Evolutionary conservation across 2,329 filamentous ascomycete genomes (phyloP), one percentile per base, ranked within the genome.

Genomic region (Aspergillus caelatus): DNA sequence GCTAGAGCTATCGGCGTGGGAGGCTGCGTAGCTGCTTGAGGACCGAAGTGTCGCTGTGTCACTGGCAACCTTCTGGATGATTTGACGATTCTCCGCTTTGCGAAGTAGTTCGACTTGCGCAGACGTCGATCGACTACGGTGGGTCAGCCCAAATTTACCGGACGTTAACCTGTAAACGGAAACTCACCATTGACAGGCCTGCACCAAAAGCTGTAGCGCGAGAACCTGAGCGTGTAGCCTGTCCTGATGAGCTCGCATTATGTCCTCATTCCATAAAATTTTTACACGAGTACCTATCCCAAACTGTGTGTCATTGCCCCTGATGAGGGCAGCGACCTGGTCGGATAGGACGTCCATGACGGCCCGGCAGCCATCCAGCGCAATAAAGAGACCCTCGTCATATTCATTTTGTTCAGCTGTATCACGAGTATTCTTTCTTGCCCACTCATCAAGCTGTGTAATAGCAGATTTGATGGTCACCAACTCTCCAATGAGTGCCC

Each of bases 111-210:
- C 71, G 28, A 75, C 62, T 65, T 79, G 77, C 58, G 79, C 77
- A 11, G 73, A 68, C 2, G 72, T 70, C 7, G 76, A 72, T 56
- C 71, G 74, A 63, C 75, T 78, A 60, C 34, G 62, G 23, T 19
- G 46, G 56, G 57, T 43, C 57, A 61, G 58, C 39, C 50, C 50
- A 16, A 48, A 26, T 28, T 2, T 14, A 16, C 21, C 5, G 5
- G 45, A 8, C 45, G 7, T 46, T 23, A 46, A 21, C 43, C 21
- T 26, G 21, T 46, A 23, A 2, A 46, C 26, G 4, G 43, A 46
- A 48, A 16, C 70, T 68, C 58, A 79, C 78, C 77, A 79, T 69
- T 79, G 75, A 53, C 74, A 77, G 36, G 75, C 76, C 62, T 79
- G 76, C 26, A 80, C 65, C 56, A 80, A 65, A 26, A 80, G 60